phyloP scores from a whole-genome alignment of 2,329 filamentous ascomycete genomes.

The Phaeosphaeriaceae sp. region DNA sequence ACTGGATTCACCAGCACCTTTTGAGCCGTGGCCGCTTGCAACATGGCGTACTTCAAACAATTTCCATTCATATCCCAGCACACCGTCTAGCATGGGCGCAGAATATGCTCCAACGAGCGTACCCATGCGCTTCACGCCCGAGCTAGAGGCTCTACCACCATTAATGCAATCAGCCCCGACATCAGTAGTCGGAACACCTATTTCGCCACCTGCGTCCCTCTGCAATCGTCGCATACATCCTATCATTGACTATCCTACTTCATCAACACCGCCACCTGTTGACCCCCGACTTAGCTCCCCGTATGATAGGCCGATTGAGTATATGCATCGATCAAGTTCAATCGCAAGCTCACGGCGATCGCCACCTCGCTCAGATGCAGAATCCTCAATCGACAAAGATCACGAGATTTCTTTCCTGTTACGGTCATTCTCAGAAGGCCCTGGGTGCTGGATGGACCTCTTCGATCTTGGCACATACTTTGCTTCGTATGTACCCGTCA shows the following conservation, averaged over 20 bases:
- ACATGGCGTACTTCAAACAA: conserved; percentile 38
- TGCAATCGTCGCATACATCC: conserved; percentile 61
- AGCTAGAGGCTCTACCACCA: conserved; percentile 35
- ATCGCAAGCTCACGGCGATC: conserved; percentile 32
- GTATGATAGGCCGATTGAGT: conserved; percentile 32
- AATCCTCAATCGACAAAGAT: conserved; percentile 47
- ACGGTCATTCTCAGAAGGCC: conserved; percentile 65
- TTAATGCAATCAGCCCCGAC: conserved; percentile 40
- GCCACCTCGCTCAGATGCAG: conserved; percentile 26
- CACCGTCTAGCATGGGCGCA: conserved; percentile 55
- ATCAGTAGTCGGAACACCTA: conserved; percentile 37
- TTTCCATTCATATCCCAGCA: conserved; percentile 37
- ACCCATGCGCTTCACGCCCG: conserved; percentile 36
- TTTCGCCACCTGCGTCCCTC: conserved; percentile 54
- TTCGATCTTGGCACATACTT: conserved; percentile 66
- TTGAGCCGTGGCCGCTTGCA: conserved; percentile 32
- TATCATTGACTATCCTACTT: conserved; percentile 50
- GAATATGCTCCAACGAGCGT: conserved; percentile 59
- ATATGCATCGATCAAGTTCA: conserved; percentile 33
- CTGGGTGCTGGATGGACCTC: conserved; percentile 66
- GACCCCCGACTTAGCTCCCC: conserved; percentile 44
- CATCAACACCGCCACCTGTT: conserved; percentile 42
- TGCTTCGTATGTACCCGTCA: conserved; percentile 64
- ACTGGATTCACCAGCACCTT: conserved; percentile 40
- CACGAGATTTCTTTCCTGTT: conserved; percentile 66